phyloP scores from a whole-genome alignment of 805 yeast genomes.

The Wickerhamiella siamensis region DNA sequence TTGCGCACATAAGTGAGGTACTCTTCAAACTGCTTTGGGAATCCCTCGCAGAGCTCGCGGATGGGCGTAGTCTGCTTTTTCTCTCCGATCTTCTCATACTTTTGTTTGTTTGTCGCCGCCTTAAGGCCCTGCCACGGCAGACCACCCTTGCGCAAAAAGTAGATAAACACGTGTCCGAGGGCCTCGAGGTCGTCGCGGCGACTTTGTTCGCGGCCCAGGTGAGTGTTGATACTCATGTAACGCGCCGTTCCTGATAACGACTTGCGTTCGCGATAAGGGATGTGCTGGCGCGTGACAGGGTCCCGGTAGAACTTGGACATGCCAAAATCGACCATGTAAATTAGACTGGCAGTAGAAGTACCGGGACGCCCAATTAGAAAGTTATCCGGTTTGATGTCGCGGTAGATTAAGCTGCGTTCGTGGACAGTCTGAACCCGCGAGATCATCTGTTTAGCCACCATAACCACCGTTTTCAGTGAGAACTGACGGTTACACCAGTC shows the following conservation, averaged over 20 bases:
- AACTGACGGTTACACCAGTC: conserved; percentile 97
- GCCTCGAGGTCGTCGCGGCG: conserved; percentile 95
- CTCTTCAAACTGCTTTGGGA: conserved; percentile 86
- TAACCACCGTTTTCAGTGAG: conserved; percentile 75
- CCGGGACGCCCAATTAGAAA: conserved; percentile 85
- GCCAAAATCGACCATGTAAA: conserved; percentile 90
- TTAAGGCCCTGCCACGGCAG: conserved; percentile 98
- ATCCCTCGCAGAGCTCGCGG: conserved; percentile 71
- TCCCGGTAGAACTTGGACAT: conserved; percentile 98
- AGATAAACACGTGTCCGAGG: conserved; percentile 90
- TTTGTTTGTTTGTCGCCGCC: conserved; percentile 95
- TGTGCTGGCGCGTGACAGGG: conserved; percentile 88
- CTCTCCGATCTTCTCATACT: conserved; percentile 94
- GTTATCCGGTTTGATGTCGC: conserved; percentile 97
- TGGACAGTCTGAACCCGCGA: conserved; percentile 75
- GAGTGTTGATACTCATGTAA: conserved; percentile 95
- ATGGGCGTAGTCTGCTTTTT: conserved; percentile 85
- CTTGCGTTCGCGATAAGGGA: conserved; percentile 92
- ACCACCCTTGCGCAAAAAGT: conserved; percentile 63
- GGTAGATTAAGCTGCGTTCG: conserved; percentile 76
- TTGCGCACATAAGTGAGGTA: conserved; percentile 80
- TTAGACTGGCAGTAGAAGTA: conserved; percentile 66
- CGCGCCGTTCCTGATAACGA: conserved; percentile 96
- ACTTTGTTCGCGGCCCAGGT: conserved; percentile 90
- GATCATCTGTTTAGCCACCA: conserved; percentile 91